Base-by-base conservation (phyloP, 805 yeast genomes). In the Spathaspora gorwiae region DNA sequence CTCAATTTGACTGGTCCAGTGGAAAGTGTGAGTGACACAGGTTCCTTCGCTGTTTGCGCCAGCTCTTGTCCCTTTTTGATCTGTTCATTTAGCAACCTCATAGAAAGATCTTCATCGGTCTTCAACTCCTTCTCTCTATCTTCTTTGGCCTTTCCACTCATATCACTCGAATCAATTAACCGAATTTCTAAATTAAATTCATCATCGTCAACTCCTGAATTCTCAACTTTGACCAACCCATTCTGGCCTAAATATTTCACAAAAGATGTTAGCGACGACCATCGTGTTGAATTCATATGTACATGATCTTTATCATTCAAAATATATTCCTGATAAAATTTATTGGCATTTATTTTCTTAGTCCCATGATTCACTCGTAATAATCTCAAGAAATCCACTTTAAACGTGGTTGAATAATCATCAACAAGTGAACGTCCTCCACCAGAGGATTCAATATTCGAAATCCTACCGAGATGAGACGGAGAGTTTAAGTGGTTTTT, bases 291-390 rank as follows among this genome's bases (percentile, higher is more conserved):
- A 54, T 89, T 90, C 84, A 94, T 80, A 62, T 92, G 99, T 9
- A 90, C 70, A 62, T 94, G 98, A 46, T 87, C 80, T 55, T 80
- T 80, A 60, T 92, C 87, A 48, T 78, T 75, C 32, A 67, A 50
- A 46, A 94, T 92, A 57, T 84, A 84, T 59, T 90, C 97, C 57
- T 90, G 95, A 67, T 94, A 94, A 56, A 88, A 89, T 57, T 81
- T 77, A 66, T 94, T 94, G 3, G 90, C 92, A 46, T 82, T 83
- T 37, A 90, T 76, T 47, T 70, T 66, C 61, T 89, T 90, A 42
- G 87, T 87, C 5, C 97, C 96, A 61, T 92, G 98, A 37, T 79
- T 75, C 24, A 79, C 66, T 39, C 78, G 70, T 46, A 94, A 65
- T 14, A 84, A 68, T 5, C 72, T 64, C 9, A 92, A 48, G 56